Conservation (phyloP, 1,284 basidiomycete species). For the Apiotrichum akiyoshidainum region DNA sequence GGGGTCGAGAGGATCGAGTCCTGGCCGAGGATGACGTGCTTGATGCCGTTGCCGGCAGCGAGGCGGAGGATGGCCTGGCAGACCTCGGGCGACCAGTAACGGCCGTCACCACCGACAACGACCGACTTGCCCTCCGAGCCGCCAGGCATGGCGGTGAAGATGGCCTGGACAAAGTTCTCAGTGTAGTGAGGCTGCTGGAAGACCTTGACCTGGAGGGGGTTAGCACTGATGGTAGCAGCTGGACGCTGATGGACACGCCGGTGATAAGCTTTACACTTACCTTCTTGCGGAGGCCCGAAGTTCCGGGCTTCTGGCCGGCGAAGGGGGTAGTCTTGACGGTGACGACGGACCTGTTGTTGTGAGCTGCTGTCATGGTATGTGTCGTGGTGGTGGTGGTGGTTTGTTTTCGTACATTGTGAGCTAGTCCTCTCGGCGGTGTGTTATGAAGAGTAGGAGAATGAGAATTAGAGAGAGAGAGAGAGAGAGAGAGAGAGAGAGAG, state of each 20-base stretch:
- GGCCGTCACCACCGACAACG: constrained; percentile 95
- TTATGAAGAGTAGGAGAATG: neutral
- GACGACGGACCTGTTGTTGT: constrained; percentile 29
- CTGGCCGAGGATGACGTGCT: constrained; percentile 83
- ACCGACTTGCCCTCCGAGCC: constrained; percentile 69
- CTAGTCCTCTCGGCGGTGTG: neutral
- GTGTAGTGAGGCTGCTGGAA: constrained; percentile 76
- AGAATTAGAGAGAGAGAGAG: neutral
- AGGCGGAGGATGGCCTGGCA: constrained; percentile 88
- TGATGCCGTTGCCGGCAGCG: constrained; percentile 84
- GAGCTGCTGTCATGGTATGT: constrained; percentile 6
- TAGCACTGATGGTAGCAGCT: no score
- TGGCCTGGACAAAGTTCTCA: constrained; percentile 96
- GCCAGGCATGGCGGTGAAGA: constrained; percentile 82
- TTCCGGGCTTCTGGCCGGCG: constrained; percentile 82
- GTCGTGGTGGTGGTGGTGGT: no score
- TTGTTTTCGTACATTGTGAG: neutral
- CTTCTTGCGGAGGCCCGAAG: constrained; percentile 90
- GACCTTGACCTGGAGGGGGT: constrained; percentile 20
- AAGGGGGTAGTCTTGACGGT: constrained; percentile 44
- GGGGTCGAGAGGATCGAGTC: constrained; percentile 92
- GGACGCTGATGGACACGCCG: neutral
- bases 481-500: neutral
- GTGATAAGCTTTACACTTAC: constrained; percentile 80
- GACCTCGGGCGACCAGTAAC: constrained; percentile 82